A percentile compares a stretch with the other conserved stretches of the same genome.
Conservation (phyloP, 1,284 basidiomycete species). For the Boletus sp. region DNA sequence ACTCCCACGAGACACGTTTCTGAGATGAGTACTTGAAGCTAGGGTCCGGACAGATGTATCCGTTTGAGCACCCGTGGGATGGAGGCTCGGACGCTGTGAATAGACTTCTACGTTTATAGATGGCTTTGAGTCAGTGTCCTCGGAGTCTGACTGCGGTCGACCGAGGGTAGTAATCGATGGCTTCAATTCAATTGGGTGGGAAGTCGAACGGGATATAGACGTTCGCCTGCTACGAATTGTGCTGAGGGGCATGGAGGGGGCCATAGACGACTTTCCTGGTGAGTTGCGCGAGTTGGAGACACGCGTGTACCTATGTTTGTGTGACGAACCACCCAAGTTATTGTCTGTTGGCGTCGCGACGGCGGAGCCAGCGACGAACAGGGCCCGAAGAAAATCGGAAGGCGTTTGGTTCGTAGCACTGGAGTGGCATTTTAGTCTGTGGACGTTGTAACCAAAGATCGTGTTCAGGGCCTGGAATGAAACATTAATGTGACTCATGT, state of each 20-base stretch:
- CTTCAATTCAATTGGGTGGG: conserved; percentile 21
- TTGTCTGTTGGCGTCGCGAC: conserved; percentile 30
- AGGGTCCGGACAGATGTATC: conserved; percentile 24
- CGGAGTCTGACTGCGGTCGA: conserved; percentile 16
- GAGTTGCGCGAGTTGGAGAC: conserved; percentile 26
- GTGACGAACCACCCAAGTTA: conserved; percentile 11
- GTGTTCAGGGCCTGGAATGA: conserved; percentile 49
- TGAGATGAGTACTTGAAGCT: conserved; percentile 21
- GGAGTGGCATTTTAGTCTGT: conserved; percentile 50
- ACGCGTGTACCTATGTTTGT: conserved; percentile 28
- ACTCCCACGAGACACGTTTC: conserved; percentile 16
- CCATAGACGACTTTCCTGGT: conserved; percentile 15
- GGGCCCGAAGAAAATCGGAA: conserved; percentile 47
- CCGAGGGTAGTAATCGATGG: conserved; percentile 16
- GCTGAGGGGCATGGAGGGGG: conserved; percentile 16
- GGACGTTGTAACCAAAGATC: conserved; percentile 55
- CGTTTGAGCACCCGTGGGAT: conserved; percentile 9
- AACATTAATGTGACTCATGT: conserved; percentile 10
- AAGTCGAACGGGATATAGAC: conserved; percentile 23
- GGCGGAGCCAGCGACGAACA: conserved; percentile 44
- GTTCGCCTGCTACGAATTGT: conserved; percentile 26
- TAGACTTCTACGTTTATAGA: conserved; percentile 1
- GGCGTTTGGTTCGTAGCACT: conserved; percentile 23
- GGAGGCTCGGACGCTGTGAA: conserved; percentile 11
- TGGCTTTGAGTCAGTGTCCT: conserved; percentile 9